Evolutionary conservation across 495 filamentous ascomycete species (phyloP), one percentile per base, ranked within the genome.

Genomic region (Usnea hakonensis): DNA sequence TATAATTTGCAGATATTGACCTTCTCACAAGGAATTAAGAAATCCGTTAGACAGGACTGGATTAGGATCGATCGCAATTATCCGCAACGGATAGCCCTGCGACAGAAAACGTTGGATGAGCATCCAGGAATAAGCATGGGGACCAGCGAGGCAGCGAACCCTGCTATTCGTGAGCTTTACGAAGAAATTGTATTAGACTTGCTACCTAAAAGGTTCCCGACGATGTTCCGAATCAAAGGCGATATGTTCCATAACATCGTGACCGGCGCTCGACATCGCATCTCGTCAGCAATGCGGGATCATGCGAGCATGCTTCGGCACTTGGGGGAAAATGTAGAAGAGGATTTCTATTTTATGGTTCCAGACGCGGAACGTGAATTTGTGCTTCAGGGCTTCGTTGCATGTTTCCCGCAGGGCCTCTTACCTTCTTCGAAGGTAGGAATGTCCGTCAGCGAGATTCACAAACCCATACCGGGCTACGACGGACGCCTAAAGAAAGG

Each of bases 371-470:
- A 38, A 8, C 38, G 38, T 41, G 65, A 60, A 13, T 92, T 91
- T 68, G 74, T 76, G 30, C 80, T 89, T 19, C 74, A 85, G 64
- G 89, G 84, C 4, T 93, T 87, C 68, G 74, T 83, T 19, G 83
- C 83, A 55, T 90, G 86, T 70, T 91, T 85, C 64, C 89, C 91
- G 0, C 77, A 82, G 16, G 90, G 90, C 2, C 91, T 93, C 68
- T 77, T 86, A 43, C 82, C 86, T 1, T 69, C 76, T 16, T 59
- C 78, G 41, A 93, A 91, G 68, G 78, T 92, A 13, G 83, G 83
- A 0, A 75, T 80, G 62, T 71, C 76, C 2, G 73, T 94, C 3
- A 79, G 79, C 1, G 80, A 83, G 50, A 89, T 95, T 60, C 91
- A 95, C 66, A 73, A 64, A 41, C 87, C 87, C 0, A 85, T 90